Conservation (phyloP, 2,329 filamentous ascomycete species). For the Aspergillus awamori region DNA sequence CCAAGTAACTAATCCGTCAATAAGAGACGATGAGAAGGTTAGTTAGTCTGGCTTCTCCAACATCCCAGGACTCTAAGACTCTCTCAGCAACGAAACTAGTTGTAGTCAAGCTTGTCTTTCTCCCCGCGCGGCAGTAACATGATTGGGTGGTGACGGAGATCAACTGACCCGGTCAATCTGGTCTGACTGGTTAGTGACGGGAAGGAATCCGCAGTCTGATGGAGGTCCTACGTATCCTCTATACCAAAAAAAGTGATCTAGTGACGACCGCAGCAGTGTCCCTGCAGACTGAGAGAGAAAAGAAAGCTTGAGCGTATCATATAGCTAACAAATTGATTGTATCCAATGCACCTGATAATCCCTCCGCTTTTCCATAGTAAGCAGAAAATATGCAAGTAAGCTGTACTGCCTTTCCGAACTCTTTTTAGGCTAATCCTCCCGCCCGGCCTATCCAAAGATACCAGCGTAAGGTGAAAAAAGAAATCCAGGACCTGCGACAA, state of each 20-base stretch:
- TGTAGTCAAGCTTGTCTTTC: slow-evolving; percentile 2
- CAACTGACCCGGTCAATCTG: slow-evolving; percentile 12
- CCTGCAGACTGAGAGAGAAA: background rate
- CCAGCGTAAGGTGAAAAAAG: background rate
- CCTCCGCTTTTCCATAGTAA: too few relatives aligned
- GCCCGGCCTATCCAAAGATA: background rate
- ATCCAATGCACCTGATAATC: too few relatives aligned
- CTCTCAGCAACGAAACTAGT: background rate
- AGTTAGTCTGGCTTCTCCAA: too few relatives aligned
- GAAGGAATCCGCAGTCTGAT: too few relatives aligned
- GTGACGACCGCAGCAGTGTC: background rate
- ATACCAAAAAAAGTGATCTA: too few relatives aligned
- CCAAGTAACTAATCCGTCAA: background rate
- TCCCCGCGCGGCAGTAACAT: slow-evolving; percentile 1
- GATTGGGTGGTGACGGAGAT: slow-evolving; percentile 7
- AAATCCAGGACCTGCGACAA: background rate
- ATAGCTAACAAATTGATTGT: background rate
- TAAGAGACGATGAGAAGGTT: background rate
- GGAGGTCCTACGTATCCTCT: too few relatives aligned
- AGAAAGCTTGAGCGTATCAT: background rate
- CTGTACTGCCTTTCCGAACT: background rate
- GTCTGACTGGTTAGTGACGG: background rate
- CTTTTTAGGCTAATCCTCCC: slow-evolving; percentile 1
- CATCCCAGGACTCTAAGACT: too few relatives aligned
- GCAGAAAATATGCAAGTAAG: background rate